These are phyloP conservation scores for Zoysia japonica DNA, from an alignment of 176 grass and related monocot genomes.

Conservation along the genomic window DNA sequence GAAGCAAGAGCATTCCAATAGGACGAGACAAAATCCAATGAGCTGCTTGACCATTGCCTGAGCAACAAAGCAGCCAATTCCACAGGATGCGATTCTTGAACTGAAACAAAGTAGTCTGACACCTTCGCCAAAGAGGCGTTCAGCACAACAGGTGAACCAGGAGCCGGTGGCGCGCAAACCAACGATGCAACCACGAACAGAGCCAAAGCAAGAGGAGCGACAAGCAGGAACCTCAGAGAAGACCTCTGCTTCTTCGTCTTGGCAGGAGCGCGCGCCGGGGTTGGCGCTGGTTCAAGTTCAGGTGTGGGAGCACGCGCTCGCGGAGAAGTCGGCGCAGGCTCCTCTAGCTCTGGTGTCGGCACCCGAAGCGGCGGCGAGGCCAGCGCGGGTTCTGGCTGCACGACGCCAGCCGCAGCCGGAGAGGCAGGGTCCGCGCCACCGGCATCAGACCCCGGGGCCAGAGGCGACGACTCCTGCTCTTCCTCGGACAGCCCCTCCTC, in stretches of 20 bases:
- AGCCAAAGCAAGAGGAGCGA: constrained; percentile 48
- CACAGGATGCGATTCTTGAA: constrained; percentile 56
- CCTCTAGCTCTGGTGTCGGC: not conserved
- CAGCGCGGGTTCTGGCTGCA: not conserved
- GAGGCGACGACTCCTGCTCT: constrained; percentile 27
- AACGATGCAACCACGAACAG: constrained; percentile 43
- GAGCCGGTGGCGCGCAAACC: constrained; percentile 39
- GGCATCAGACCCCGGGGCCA: constrained; percentile 9
- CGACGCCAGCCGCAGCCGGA: not conserved
- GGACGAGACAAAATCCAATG: constrained; percentile 47
- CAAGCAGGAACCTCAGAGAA: constrained; percentile 30
- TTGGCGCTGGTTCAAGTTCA: constrained; percentile 1
- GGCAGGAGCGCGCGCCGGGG: not conserved
- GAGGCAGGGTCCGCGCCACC: not conserved
- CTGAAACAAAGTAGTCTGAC: constrained; percentile 42
- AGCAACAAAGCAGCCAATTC: constrained; percentile 61
- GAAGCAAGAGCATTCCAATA: constrained; percentile 34
- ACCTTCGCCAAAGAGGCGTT: constrained; percentile 41
- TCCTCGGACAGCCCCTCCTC: constrained; percentile 44
- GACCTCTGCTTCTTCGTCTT: constrained; percentile 43
- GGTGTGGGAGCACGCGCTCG: constrained; percentile 1
- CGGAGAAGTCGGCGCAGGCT: not conserved
- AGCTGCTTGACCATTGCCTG: constrained; percentile 56
- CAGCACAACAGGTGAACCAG: constrained; percentile 44
- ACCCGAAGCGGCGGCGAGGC: constrained; percentile 1